Percentiles rank a stretch among this genome's conserved stretches.
phyloP scores from a whole-genome alignment of 805 yeast species.

The Naumovozyma dairenensis region DNA sequence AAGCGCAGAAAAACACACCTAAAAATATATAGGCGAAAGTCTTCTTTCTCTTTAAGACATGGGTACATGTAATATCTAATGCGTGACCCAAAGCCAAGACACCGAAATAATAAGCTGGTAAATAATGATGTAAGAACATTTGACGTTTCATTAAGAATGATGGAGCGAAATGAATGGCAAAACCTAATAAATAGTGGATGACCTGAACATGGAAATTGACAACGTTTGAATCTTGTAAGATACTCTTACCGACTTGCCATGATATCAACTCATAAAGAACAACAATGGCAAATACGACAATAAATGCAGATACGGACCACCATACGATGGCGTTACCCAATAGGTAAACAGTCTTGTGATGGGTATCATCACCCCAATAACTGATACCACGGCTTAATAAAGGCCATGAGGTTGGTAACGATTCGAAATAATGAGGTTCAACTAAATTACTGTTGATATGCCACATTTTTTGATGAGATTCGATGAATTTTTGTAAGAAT shows the following conservation, averaged over 20 bases:
- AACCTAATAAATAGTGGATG: constrained; percentile 55
- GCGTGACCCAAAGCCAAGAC: constrained; percentile 65
- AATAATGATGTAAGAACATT: constrained; percentile 84
- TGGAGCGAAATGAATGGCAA: constrained; percentile 63
- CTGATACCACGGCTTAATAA: constrained; percentile 66
- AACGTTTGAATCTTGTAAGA: constrained; percentile 43
- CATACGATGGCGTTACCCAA: constrained; percentile 73
- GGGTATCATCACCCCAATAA: constrained; percentile 47
- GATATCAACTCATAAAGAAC: constrained; percentile 36
- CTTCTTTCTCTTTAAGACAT: constrained; percentile 35
- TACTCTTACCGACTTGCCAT: constrained; percentile 54
- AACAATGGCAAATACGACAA: constrained; percentile 42
- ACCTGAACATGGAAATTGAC: constrained; percentile 57
- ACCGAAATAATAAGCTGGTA: constrained; percentile 88
- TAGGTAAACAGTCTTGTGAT: constrained; percentile 54
- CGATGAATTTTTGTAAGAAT: constrained; percentile 51
- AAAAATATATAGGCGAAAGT: constrained; percentile 37
- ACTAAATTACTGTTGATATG: constrained; percentile 59
- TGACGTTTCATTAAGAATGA: constrained; percentile 87
- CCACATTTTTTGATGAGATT: constrained; percentile 71
- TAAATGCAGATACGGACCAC: constrained; percentile 58
- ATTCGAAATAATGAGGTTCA: constrained; percentile 61
- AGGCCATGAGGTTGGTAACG: constrained; percentile 69
- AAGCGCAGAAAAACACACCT: constrained; percentile 38
- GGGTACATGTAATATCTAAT: constrained; percentile 42